Evolutionary conservation across 768 basidiomycete species (phyloP), one percentile per base, ranked within the genome.

Genomic region (Suillus bovinus): DNA sequence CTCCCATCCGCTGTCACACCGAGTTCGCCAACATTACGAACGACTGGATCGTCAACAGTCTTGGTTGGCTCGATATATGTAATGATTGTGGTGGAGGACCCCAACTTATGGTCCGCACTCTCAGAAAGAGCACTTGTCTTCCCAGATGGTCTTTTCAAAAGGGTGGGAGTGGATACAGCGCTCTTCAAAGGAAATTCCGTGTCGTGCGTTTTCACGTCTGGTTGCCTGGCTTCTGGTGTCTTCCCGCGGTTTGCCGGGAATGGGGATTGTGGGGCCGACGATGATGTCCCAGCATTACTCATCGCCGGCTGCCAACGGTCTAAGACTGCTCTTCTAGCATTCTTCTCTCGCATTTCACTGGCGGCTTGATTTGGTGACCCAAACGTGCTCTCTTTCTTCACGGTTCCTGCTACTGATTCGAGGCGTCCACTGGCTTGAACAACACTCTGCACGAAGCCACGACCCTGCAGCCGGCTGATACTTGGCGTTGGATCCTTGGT

Each of bases 401-500:
- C 61, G 34, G 73, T 77, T 3, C 70, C 70, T 11, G 74, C 34
- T 1, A 68, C 67, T 11, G 64, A 61, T 63, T 84, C 82, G 5
- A 87, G 72, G 64, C 83, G 78, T 20, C 82, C 78, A 67, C 85
- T 91, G 53, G 81, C 87, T 73, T 89, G 87, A 38, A 94, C 88
- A 78, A 92, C 86, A 64, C 82, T 91, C 73, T 91, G 88, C 3
- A 94, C 93, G 70, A 94, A 93, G 5, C 93, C 93, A 44, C 93
- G 86, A 22, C 93, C 93, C 68, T 93, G 87, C 20, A 94, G 75
- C 63, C 91, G 79, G 64, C 90, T 93, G 36, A 94, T 84, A 71
- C 90, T 93, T 0, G 93, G 93, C 2, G 91, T 91, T 4, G 84
- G 84, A 50, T 91, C 91, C 71, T 93, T 93, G 58, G 80, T 72